Base-by-base conservation (phyloP, 441 rosid genomes). In the Melianthus villosus region DNA sequence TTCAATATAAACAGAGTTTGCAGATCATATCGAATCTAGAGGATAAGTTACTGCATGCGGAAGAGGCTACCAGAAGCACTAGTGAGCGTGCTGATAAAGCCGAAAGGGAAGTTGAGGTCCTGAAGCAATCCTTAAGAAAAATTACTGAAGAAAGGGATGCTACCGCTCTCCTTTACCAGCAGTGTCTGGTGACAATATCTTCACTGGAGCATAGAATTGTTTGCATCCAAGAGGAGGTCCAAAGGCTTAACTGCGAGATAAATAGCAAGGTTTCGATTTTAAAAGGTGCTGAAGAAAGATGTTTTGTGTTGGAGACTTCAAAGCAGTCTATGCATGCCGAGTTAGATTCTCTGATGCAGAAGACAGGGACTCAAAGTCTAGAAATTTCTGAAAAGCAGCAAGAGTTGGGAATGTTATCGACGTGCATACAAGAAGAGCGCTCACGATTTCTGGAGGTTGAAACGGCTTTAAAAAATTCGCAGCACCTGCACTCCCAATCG, bases 401-500 rank as follows among this genome's bases (percentile, higher is more conserved):
- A 7, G 76, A 82, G 53, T 42, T 85, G 60, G 77, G 59, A 63
- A 74, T 66, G 38, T 75, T 85, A 57, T 79, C 78, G 60, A 33
- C 31, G 54, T 46, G 58, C 18, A 51, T 79, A 57, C 67, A 69
- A 47, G 75, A 72, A 31, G 89, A 80, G 56, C 67, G 71, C 14
- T 64, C 67, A 25, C 75, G 50, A 20, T 73, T 82, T 55, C 27
- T 57, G 44, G 62, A 82, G 44, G 65, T 78, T 14, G 83, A 68
- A 68, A 68, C 64, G 33, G 57, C 74, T 28, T 67, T 91, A 34
- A 67, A 59, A 50, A 47, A 64, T 30, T 55, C 85, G 63, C 82
- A 74, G 64, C 64, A 64, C 63, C 46, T 82, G 65, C 79, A 79
- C 55, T 69, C 60, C 42, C 75, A 74, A 33, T 85, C 87, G 46